Percentiles rank a stretch among this genome's conserved stretches.
Evolutionary conservation across 2,329 filamentous ascomycete species (phyloP).

Genomic region (Fulvia fulva): DNA sequence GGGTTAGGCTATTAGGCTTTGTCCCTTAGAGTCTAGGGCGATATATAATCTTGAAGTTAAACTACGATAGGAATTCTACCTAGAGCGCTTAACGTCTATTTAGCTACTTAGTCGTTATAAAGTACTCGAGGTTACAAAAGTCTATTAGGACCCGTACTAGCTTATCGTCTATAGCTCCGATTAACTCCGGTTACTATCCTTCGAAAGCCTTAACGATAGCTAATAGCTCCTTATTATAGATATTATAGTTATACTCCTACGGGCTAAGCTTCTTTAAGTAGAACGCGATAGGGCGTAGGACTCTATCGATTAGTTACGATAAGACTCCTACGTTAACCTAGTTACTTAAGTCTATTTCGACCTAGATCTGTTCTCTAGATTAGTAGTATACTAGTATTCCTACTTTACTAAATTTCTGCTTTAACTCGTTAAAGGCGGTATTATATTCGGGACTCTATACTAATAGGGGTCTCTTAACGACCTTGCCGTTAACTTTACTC

Average conservation of each 20-base stretch:
- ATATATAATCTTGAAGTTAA: constrained; percentile 7
- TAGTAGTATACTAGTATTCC: background rate
- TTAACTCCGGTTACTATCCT: no score
- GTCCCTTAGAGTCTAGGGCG: background rate
- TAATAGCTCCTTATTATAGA: no score
- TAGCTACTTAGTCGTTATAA: no score
- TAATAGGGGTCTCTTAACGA: background rate
- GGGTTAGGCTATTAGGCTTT: background rate
- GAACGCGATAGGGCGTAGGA: no score
- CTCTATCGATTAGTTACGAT: no score
- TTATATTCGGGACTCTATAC: background rate
- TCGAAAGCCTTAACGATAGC: no score
- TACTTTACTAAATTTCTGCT: background rate
- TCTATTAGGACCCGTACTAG: no score
- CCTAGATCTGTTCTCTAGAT: no score
- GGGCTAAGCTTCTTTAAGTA: constrained; percentile 1
- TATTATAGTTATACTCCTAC: constrained; percentile 1
- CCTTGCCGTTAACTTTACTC: background rate
- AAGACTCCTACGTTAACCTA: no score
- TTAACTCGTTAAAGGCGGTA: background rate
- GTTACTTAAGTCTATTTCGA: no score
- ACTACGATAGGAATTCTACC: constrained; percentile 1
- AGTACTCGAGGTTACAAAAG: no score
- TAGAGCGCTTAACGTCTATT: background rate
- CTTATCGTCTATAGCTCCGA: no score